phyloP scores from a whole-genome alignment of 2,329 filamentous ascomycete species.

The Hymenoscyphus linearis region DNA sequence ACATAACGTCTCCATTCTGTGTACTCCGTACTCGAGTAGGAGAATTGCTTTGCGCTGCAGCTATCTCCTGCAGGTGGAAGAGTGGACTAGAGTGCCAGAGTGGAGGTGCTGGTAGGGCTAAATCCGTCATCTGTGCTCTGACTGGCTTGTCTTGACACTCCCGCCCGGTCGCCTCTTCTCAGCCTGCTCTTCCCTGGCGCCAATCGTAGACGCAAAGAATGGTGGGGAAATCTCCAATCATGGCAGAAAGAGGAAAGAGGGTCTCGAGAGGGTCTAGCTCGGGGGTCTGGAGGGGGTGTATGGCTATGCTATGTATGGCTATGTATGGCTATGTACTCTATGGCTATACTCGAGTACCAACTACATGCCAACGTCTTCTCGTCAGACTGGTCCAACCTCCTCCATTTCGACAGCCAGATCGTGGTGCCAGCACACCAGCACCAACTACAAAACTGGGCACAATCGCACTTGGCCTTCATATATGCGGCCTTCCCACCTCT shows the following conservation, averaged over 20 bases:
- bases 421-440: constrained; percentile 29
- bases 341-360: too few relatives aligned
- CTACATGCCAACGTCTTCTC: constrained; percentile 23
- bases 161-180: constrained; percentile 14
- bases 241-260: constrained; percentile 14
- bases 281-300: constrained; percentile 7
- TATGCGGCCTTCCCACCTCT: constrained; percentile 28
- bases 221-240: neutral
- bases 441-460: constrained; percentile 10
- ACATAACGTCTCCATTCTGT: constrained; percentile 14
- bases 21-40: too few relatives aligned
- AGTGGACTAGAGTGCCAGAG: too few relatives aligned
- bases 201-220: constrained; percentile 15
- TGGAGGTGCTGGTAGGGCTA: constrained; percentile 21
- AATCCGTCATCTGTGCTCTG: constrained; percentile 17
- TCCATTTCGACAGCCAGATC: constrained; percentile 9
- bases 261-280: neutral
- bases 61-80: constrained; percentile 17
- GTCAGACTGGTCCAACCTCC: constrained; percentile 25
- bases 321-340: too few relatives aligned
- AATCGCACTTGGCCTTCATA: constrained; percentile 26
- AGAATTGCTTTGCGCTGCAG: constrained; percentile 25
- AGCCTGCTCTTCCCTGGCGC: constrained; percentile 7
- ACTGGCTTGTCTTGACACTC: constrained; percentile 14
- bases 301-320: too few relatives aligned